A percentile compares a stretch with the other conserved stretches of the same genome.
phyloP scores from a whole-genome alignment of 1,284 basidiomycete species.

The Nidula niveotomentosa region DNA sequence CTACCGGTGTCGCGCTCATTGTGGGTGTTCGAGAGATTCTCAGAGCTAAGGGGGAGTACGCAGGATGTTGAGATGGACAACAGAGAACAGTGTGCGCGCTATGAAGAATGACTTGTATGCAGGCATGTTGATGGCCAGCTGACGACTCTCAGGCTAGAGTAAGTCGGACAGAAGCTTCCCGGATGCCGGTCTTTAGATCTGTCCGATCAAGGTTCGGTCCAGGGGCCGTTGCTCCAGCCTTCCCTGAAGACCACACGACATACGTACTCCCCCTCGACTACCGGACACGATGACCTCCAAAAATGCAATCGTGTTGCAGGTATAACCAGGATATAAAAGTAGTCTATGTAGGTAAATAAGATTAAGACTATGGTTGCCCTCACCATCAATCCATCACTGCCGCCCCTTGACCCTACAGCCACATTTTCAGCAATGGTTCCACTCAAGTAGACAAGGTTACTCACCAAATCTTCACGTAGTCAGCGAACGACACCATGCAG shows the following conservation, averaged over 20 bases:
- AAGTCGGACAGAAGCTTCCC: too few relatives aligned
- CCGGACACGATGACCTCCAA: background rate
- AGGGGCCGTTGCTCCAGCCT: too few relatives aligned
- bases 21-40: conserved; percentile 1
- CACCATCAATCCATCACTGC: conserved; percentile 17
- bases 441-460: conserved; percentile 11
- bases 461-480: conserved; percentile 86
- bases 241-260: too few relatives aligned
- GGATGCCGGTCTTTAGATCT: too few relatives aligned
- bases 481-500: conserved; percentile 98
- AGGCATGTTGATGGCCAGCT: too few relatives aligned
- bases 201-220: too few relatives aligned
- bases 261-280: too few relatives aligned
- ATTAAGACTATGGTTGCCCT: conserved; percentile 13
- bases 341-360: conserved; percentile 10
- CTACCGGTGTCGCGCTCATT: conserved; percentile 23
- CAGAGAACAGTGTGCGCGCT: too few relatives aligned
- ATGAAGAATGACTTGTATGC: too few relatives aligned
- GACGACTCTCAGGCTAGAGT: too few relatives aligned
- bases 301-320: conserved; percentile 11
- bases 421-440: too few relatives aligned
- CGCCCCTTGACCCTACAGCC: conserved; percentile 44
- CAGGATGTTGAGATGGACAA: too few relatives aligned
- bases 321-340: conserved; percentile 32
- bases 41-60: conserved; percentile 1